Percentiles rank a stretch among this genome's conserved stretches.
Conservation (phyloP, 306 rosid species). For the Cucumis hystrix region DNA sequence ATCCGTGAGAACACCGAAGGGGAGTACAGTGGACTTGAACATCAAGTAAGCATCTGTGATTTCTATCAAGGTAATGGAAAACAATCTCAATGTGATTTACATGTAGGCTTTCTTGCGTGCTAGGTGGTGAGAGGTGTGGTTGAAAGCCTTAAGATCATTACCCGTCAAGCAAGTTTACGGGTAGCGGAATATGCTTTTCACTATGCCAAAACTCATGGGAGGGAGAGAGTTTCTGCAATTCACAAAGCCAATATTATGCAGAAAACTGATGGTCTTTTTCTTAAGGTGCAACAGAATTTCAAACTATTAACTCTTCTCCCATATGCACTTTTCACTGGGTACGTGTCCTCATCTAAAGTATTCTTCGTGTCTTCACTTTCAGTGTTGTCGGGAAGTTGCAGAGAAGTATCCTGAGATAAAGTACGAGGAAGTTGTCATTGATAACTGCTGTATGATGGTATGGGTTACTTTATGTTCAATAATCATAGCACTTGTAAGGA, state of each 20-base stretch:
- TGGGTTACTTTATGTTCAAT: neutral
- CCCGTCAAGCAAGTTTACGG: slow-evolving; percentile 96
- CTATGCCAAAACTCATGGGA: slow-evolving; percentile 90
- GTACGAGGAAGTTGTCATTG: slow-evolving; percentile 96
- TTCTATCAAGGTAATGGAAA: neutral
- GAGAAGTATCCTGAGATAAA: slow-evolving; percentile 90
- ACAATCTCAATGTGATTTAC: slow-evolving; percentile 3
- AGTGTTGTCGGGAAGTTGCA: slow-evolving; percentile 99
- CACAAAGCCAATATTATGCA: slow-evolving; percentile 99
- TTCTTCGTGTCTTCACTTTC: slow-evolving; percentile 14
- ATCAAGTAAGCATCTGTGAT: slow-evolving; percentile 50
- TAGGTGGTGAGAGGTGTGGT: slow-evolving; percentile 99
- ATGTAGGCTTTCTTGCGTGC: slow-evolving; percentile 11
- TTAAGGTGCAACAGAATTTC: slow-evolving; percentile 19
- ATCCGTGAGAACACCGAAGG: slow-evolving; percentile 98
- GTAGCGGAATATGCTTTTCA: slow-evolving; percentile 99
- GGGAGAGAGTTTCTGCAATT: slow-evolving; percentile 92
- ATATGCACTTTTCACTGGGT: neutral
- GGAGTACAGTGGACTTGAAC: slow-evolving; percentile 98
- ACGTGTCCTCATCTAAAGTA: slow-evolving; percentile 5
- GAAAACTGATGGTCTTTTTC: slow-evolving; percentile 96
- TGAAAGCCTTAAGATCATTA: slow-evolving; percentile 94
- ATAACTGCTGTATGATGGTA: slow-evolving; percentile 99
- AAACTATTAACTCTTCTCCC: neutral
- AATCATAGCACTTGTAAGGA: neutral